These are phyloP conservation scores for Staphylotrichum longicolle DNA, from an alignment of 495 filamentous ascomycete genomes.

Conservation along the genomic window DNA sequence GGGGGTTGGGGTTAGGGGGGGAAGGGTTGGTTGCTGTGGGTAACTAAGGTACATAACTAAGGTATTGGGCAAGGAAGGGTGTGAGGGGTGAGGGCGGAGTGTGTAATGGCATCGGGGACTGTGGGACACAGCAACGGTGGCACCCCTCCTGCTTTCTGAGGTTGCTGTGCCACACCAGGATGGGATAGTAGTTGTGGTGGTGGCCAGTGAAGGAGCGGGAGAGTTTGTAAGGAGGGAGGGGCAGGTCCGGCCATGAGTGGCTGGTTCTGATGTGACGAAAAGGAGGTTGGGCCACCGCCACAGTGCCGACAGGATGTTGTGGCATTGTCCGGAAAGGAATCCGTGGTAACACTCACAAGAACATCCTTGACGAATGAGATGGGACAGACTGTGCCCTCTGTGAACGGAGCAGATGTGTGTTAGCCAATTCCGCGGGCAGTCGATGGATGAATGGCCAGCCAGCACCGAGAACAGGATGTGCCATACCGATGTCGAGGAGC, in stretches of 20 bases:
- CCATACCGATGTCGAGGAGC: constrained; percentile 53
- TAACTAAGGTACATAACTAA: too few species aligned
- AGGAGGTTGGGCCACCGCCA: constrained; percentile 11
- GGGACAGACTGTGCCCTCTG: constrained; percentile 69
- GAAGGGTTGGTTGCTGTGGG: too few species aligned
- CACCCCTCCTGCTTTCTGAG: constrained; percentile 2
- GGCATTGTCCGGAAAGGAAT: constrained; percentile 16
- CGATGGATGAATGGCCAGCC: background rate
- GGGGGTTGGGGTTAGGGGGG: background rate
- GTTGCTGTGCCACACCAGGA: constrained; percentile 7
- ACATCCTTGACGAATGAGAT: constrained; percentile 72
- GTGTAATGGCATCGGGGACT: background rate
- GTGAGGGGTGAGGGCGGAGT: too few species aligned
- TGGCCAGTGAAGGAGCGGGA: background rate
- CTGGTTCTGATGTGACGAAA: constrained; percentile 9
- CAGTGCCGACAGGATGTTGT: constrained; percentile 16
- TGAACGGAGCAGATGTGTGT: constrained; percentile 32
- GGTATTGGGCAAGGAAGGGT: too few species aligned
- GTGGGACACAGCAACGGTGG: background rate
- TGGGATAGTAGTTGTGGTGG: background rate
- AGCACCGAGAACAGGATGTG: background rate
- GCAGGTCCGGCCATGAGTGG: constrained; percentile 22
- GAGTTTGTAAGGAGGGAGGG: constrained; percentile 8
- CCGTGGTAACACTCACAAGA: constrained; percentile 51
- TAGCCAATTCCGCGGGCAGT: constrained; percentile 34